Evolutionary conservation across 257 asterid genomes (phyloP), one percentile per base, ranked within the genome.

Genomic region (Haberlea rhodopensis): DNA sequence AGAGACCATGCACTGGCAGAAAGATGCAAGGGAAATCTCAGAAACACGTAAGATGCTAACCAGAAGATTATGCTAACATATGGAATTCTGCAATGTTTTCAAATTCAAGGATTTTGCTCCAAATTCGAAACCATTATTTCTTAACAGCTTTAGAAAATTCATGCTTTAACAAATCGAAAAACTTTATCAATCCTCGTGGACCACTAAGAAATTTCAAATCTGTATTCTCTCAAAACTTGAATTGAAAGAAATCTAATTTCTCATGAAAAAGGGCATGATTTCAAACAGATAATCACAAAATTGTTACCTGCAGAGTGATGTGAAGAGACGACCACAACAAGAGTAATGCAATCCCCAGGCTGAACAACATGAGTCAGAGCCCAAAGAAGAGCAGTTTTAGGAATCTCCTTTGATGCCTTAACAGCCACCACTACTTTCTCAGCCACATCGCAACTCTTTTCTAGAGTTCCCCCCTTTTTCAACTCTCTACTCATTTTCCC

Each of bases 401-500:
- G 95, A 64, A 94, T 88, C 73, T 94, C 99, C 80, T 85, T 90
- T 4, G 99, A 85, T 11, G 95, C 97, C 81, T 90, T 94, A 32
- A 94, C 99, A 78, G 97, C 99, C 11, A 94, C 99, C 74, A 94
- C 90, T 66, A 90, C 95, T 65, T 87, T 90, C 79, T 86, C 97
- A 48, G 89, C 84, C 57, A 65, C 79, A 71, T 76, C 87, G 66
- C 73, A 68, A 32, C 80, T 84, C 84, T 63, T 85, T 55, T 76
- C 90, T 58, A 75, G 78, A 57, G 82, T 80, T 49, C 71, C 85
- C 72, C 71, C 90, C 72, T 84, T 84, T 82, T 84, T 89, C 80
- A 79, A 66, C 56, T 84, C 96, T 58, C 81, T 79, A 76, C 88
- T 87, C 96, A 84, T 87, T 66, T 64, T 43, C 27, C 27, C 76